Percentiles rank a stretch among this genome's conserved stretches.
Conservation (phyloP, 768 basidiomycete species). For the Mycena rebaudengoi region DNA sequence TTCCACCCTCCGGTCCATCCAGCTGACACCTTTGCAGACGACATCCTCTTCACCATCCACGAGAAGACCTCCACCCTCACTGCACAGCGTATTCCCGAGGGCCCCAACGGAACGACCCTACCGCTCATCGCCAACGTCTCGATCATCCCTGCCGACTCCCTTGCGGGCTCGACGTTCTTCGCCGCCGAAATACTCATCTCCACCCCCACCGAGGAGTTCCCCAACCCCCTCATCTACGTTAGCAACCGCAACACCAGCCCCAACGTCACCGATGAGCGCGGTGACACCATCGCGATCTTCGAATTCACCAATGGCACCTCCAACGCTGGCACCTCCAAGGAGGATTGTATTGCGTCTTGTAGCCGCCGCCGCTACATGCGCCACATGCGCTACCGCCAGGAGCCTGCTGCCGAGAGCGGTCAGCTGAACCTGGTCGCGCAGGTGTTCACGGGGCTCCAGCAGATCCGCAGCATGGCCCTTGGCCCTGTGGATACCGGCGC, state of each 20-base stretch:
- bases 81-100: conserved; percentile 56
- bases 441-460: conserved; percentile 62
- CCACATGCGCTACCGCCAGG: conserved; percentile 28
- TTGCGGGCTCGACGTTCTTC: conserved; percentile 51
- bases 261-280: conserved; percentile 50
- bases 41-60: conserved; percentile 60
- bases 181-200: conserved; percentile 66
- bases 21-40: conserved; percentile 60
- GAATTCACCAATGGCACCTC: conserved; percentile 42
- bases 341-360: too few relatives aligned
- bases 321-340: background rate
- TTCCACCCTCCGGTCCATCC: conserved; percentile 63
- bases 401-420: conserved; percentile 1
- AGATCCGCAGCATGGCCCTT: conserved; percentile 63
- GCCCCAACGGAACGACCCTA: conserved; percentile 55
- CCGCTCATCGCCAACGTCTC: conserved; percentile 56
- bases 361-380: too few relatives aligned
- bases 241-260: conserved; percentile 64
- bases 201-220: conserved; percentile 48
- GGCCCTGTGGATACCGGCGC: conserved; percentile 49
- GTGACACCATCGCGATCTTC: conserved; percentile 68
- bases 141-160: conserved; percentile 50
- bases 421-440: conserved; percentile 54
- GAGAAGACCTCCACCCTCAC: conserved; percentile 62
- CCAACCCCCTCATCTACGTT: conserved; percentile 57